Conservation (phyloP, 768 basidiomycete species). For the Phanerochaete carnosa region DNA sequence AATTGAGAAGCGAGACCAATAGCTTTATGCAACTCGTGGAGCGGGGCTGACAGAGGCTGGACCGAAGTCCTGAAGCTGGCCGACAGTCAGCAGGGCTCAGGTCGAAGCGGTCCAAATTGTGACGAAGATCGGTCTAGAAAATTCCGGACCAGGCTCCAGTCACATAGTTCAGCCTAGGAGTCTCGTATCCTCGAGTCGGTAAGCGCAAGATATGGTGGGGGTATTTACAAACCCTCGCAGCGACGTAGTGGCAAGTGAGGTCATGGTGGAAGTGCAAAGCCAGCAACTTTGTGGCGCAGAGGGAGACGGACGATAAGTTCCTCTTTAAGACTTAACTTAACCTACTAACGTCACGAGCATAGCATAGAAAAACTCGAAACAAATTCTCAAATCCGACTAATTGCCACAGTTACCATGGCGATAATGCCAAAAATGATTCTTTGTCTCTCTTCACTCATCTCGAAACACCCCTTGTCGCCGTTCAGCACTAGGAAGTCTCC, state of each 20-base stretch:
- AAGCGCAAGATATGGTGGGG: no score
- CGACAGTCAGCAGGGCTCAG: neutral
- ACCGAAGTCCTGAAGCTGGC: no score
- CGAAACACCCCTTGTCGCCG: constrained; percentile 6
- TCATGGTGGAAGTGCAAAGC: no score
- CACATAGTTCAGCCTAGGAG: no score
- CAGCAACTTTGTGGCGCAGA: no score
- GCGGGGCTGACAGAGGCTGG: neutral
- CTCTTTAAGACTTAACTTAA: no score
- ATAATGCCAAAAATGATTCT: constrained; percentile 9
- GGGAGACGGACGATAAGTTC: no score
- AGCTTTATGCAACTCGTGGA: neutral
- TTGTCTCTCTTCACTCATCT: constrained; percentile 8
- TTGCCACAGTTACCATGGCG: constrained; percentile 10
- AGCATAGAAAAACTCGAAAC: neutral
- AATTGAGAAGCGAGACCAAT: neutral
- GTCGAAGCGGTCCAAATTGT: neutral
- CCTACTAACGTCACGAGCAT: neutral
- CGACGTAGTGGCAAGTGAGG: no score
- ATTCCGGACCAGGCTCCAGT: neutral
- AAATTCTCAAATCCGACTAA: neutral
- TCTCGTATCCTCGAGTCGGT: no score
- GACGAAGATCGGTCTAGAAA: neutral
- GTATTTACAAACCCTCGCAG: no score
- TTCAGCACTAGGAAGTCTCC: neutral